phyloP scores from a whole-genome alignment of 2,329 filamentous ascomycete species.

The Calonectria leucothoes region DNA sequence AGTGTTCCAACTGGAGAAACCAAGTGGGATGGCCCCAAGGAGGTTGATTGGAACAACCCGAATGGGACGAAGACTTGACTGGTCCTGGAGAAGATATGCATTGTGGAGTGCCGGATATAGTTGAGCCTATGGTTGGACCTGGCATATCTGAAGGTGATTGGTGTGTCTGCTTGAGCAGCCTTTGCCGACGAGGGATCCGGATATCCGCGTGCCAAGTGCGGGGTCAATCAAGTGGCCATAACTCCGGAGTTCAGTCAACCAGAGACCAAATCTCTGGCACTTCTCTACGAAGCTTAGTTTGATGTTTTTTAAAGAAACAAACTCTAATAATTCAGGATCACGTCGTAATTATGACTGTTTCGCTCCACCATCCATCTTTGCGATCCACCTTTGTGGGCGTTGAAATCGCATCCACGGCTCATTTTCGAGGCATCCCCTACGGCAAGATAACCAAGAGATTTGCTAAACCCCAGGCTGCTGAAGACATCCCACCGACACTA shows the following conservation, averaged over 20 bases:
- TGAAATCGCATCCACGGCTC: neutral
- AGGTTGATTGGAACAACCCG: no score
- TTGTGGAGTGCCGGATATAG: no score
- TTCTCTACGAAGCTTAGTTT: neutral
- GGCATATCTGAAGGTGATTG: no score
- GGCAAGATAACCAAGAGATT: slow-evolving; percentile 16
- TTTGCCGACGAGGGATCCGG: neutral
- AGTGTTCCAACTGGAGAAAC: no score
- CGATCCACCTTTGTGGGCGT: neutral
- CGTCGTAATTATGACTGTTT: neutral
- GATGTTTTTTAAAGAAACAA: neutral
- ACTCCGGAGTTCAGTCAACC: neutral
- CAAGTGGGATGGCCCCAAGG: no score
- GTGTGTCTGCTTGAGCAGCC: neutral
- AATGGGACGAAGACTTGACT: no score
- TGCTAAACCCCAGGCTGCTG: neutral
- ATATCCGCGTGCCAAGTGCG: neutral
- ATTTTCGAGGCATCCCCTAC: slow-evolving; percentile 24
- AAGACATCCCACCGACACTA: neutral
- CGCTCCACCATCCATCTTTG: neutral
- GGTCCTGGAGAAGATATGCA: no score
- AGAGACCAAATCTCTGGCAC: neutral
- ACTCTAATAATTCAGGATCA: neutral
- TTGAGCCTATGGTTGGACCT: no score
- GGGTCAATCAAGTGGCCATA: neutral